Evolutionary conservation across 225 moss, liverwort and hornwort species (phyloP), one percentile per base, ranked within the genome.

Genomic region (Pleurozium schreberi): DNA sequence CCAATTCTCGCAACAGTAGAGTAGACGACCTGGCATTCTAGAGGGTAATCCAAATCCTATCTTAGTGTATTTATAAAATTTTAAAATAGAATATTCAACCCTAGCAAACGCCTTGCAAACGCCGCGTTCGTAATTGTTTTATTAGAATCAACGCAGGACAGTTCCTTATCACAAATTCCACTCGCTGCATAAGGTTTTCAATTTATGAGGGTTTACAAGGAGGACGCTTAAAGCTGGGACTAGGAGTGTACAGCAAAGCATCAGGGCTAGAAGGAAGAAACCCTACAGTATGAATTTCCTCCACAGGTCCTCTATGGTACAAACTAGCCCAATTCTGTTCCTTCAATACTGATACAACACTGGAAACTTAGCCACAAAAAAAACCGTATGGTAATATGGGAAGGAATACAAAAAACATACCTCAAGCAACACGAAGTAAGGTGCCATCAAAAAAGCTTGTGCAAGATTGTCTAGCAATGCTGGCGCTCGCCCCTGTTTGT

Each of bases 351-450:
- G 68, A 31, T 36, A 49, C 27, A 47, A 25, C 10, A 69, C 52
- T 30, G 31, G 12, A 33, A 79, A 50, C 36, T 66, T 14, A 9
- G 33, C n/a, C 47, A 50, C 15, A 43, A 38, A 66, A 77, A 19
- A 9, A 14, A 23, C 4, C 38, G 31, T 15, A 27, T 81, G 63
- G 40, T 45, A 86, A 31, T 38, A 38, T 66, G 38, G 22, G 43
- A 23, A 82, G 28, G 69, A 57, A 64, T 50, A 8, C 42, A 11
- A 33, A 88, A 88, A 69, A 47, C 58, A 18, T 92, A 96, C 98
- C 97, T 99, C 98, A 59, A 99, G 93, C 90, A 99, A 87, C 58
- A 99, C 98, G 52, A 99, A 99, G 90, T 92, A 96, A 43, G 98
- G 98, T 73, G 94, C 98, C 98, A 98, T 97, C 83, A 98, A 79